Evolutionary conservation across 2,329 filamentous ascomycete species (phyloP).

Genomic region (Phialophora chinensis): DNA sequence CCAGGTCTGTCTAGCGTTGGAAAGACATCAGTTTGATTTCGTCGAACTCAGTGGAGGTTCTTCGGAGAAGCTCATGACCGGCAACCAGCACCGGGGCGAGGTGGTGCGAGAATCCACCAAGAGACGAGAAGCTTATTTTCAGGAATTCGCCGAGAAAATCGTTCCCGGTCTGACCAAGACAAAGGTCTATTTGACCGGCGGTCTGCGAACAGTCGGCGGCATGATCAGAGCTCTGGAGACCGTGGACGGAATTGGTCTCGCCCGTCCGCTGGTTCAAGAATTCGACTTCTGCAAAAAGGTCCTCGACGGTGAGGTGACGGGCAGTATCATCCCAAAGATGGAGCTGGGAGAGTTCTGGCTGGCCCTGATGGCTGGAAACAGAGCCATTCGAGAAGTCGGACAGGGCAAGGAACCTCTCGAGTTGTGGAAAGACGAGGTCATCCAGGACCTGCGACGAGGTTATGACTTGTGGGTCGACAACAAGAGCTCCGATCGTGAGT

Average conservation of each 20-base stretch:
- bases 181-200: constrained; percentile 65
- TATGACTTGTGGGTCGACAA: constrained; percentile 21
- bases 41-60: constrained; percentile 68
- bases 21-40: constrained; percentile 49
- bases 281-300: constrained; percentile 44
- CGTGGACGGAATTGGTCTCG: constrained; percentile 68
- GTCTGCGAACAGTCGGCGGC: constrained; percentile 59
- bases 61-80: constrained; percentile 57
- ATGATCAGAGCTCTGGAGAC: constrained; percentile 64
- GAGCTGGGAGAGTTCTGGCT: constrained; percentile 22
- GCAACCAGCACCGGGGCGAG: constrained; percentile 28
- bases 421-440: constrained; percentile 22
- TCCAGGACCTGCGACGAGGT: constrained; percentile 3
- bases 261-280: constrained; percentile 60
- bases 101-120: constrained; percentile 57
- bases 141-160: constrained; percentile 64
- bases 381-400: constrained; percentile 21
- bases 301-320: constrained; percentile 46
- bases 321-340: constrained; percentile 49
- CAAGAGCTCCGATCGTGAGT: constrained; percentile 24
- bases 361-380: constrained; percentile 24
- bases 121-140: constrained; percentile 65
- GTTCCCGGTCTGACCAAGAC: constrained; percentile 57
- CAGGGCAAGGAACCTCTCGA: constrained; percentile 21
- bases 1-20: constrained; percentile 46